Evolutionary conservation across 306 rosid species (phyloP).

Genomic region (Prunus padus): DNA sequence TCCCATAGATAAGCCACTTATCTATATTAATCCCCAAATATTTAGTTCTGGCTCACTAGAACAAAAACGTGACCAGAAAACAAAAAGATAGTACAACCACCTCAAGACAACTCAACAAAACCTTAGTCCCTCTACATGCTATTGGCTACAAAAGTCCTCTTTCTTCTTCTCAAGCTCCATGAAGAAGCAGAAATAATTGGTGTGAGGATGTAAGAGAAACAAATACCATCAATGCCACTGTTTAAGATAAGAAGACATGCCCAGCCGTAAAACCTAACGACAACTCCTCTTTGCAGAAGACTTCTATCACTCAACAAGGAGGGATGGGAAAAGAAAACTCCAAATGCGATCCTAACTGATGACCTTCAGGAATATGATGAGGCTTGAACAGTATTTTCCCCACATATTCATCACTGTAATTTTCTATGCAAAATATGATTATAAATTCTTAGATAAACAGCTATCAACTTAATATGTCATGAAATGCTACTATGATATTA

Average conservation of each 20-base stretch:
- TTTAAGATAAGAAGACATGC: background rate
- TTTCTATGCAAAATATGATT: background rate
- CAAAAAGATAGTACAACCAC: background rate
- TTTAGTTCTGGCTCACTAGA: background rate
- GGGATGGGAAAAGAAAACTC: background rate
- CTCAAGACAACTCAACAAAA: background rate
- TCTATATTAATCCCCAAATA: background rate
- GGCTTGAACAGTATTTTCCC: background rate
- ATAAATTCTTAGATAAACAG: background rate
- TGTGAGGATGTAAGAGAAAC: background rate
- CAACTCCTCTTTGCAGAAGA: background rate
- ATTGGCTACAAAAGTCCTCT: background rate
- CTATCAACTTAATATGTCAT: background rate
- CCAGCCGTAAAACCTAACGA: background rate
- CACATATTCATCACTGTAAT: background rate
- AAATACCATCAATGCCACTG: background rate
- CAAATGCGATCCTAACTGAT: background rate
- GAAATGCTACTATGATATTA: background rate
- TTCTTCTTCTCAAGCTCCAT: background rate
- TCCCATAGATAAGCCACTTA: background rate
- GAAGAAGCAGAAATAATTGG: background rate
- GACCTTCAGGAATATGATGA: background rate
- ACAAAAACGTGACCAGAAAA: background rate
- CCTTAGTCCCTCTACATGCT: background rate
- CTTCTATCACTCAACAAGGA: background rate